Base-by-base conservation (phyloP, 2,329 filamentous ascomycete species). In the Periconia sp. region DNA sequence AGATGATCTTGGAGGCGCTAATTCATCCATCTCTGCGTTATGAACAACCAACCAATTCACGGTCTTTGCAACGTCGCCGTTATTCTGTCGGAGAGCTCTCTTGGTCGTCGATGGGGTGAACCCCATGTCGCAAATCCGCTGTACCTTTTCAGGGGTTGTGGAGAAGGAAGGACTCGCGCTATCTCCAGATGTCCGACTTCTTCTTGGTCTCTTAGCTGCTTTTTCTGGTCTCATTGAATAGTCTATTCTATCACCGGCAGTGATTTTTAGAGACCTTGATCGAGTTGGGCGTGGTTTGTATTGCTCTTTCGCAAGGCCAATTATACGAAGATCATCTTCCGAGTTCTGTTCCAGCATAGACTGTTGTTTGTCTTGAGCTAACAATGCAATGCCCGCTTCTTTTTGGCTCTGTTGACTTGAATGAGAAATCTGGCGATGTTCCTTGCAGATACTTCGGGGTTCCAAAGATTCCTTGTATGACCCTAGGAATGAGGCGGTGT, bases 211-310 rank as follows among this genome's bases (percentile, higher is more conserved):
- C 16, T 43, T 58, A 9, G 33, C 40, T 10, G 51, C 49, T 21
- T 58, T 65, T 36, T 70, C 62, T 15, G 62, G 60, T 24, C 40
- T 56, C 16, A 61, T 24, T 3, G 64, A 68, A 23, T 63, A 65
- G 38, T 69, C 62, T 15, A 64, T 50, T 2, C 56, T 32, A 15
- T 63, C 52, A 25, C 58, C 45, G 4, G 40, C 28, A 19, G 39
- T 40, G 16, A 56, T 19, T 17, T 53, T 65, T 7, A 54, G 43
- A n/a, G 68, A 71, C 25, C 68, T 57, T 17, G 68, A 69, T 10
- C 66, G 65, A 40, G 61, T 69, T 9, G 67, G 66, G 8, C 65
- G 61, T 22, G 68, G 65, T 24, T 65, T 64, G 37, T 70, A 70
- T 37, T 60, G 52, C 44, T 71, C 66, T 49, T 53, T 51, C n/a